Percentiles rank a stretch among this genome's conserved stretches.
Evolutionary conservation across 108 stramenopile species (phyloP).

Genomic region (Nannochloropsis gaditana): DNA sequence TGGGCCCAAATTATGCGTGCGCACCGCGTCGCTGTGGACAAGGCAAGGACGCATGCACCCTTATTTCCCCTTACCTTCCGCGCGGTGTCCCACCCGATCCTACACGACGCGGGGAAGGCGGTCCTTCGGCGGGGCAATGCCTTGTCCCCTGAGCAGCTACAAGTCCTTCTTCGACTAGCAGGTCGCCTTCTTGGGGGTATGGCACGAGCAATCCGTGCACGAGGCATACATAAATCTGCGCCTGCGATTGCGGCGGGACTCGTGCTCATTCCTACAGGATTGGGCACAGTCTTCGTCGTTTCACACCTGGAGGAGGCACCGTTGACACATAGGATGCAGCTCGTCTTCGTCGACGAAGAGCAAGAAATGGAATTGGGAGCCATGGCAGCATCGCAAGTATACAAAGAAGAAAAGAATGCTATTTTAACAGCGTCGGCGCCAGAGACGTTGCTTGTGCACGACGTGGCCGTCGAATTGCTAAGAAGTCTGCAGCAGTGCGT

Average conservation of each 20-base stretch:
- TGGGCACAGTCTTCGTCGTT: background rate
- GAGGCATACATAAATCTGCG: slow-evolving; percentile 7
- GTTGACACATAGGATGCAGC: background rate
- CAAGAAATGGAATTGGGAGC: background rate
- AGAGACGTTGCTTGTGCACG: background rate
- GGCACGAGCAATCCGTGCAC: background rate
- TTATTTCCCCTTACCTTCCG: too few species aligned
- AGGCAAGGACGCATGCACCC: too few species aligned
- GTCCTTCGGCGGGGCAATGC: background rate
- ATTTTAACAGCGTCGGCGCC: background rate
- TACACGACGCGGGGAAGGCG: background rate
- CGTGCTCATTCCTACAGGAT: background rate
- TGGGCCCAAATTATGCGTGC: too few species aligned
- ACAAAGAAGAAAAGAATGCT: background rate
- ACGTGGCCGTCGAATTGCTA: background rate
- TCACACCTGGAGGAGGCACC: background rate
- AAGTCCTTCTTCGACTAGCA: background rate
- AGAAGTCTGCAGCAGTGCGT: background rate
- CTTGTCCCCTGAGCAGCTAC: background rate
- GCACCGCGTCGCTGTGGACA: too few species aligned
- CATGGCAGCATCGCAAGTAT: slow-evolving; percentile 13
- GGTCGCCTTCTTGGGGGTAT: background rate
- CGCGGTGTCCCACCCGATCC: background rate
- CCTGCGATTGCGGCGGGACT: background rate
- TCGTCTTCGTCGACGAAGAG: background rate